Evolutionary conservation across 352 stramenopile genomes (phyloP), one percentile per base, ranked within the genome.

Genomic region (Elongisporangium senticosum): DNA sequence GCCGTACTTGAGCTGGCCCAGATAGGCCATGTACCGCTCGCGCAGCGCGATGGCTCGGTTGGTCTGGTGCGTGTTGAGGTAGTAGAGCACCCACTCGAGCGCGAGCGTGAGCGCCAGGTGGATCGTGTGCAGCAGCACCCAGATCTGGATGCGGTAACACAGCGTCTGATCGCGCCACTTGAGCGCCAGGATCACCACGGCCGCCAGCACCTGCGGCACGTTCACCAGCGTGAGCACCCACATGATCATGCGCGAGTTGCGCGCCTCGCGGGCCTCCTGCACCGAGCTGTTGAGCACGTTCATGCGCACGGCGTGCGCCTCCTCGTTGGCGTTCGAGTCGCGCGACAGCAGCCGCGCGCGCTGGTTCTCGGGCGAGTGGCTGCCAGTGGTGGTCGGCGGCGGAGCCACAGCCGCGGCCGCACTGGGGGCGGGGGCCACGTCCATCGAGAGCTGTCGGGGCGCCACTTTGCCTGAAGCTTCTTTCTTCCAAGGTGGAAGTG

Each of bases 231-330:
- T 89, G 43, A 90, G 75, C 21, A 84, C 72, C 69, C 74, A 82
- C 74, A 94, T 89, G 62, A 93, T 89, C 21, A 94, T 63, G 11
- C 82, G 74, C 37, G 79, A 89, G 63, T 87, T 94, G 52, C 82
- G 80, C 43, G 83, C 85, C 13, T 94, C 81, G 15, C 81, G 83
- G 3, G 83, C 85, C 51, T 92, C 85, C 47, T 89, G 79, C 2
- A 94, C 81, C 59, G 75, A 89, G 65, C 75, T 90, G 65, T 90
- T 92, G 52, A 94, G 77, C 56, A 94, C 83, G 62, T 91, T 94
- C 50, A 91, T 69, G 10, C 85, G 81, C 56, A 94, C 85, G 23
- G 81, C 83, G 56, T 92, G 85, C 20, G 78, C 85, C 59, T 93
- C 85, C 58, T 87, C 79, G 33, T 43, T 43, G 33, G 33, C 1